Percentiles rank a stretch among this genome's conserved stretches.
Conservation (phyloP, 495 filamentous ascomycete genomes). For the Hyaloscypha hepaticicola region DNA sequence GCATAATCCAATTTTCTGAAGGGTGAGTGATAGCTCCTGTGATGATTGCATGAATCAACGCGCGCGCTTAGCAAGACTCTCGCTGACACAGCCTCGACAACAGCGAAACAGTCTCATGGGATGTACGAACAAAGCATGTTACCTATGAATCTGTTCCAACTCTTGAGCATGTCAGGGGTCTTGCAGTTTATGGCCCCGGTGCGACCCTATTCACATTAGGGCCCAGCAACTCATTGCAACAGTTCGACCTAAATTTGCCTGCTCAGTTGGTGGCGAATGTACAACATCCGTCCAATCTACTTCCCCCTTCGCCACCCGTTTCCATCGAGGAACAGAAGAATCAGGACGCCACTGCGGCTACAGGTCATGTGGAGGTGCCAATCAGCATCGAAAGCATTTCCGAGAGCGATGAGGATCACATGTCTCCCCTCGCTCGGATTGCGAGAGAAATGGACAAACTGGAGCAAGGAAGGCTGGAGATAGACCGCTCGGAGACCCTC, state of each 20-base stretch:
- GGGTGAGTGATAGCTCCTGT: conserved; percentile 58
- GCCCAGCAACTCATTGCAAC: conserved; percentile 83
- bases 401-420: conserved; percentile 63
- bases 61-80: conserved; percentile 39
- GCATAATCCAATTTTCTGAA: conserved; percentile 89
- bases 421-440: conserved; percentile 67
- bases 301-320: conserved; percentile 75
- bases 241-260: conserved; percentile 87
- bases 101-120: conserved; percentile 92
- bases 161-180: conserved; percentile 72
- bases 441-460: conserved; percentile 57
- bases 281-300: conserved; percentile 72
- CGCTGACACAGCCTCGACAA: conserved; percentile 30
- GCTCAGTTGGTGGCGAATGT: conserved; percentile 73
- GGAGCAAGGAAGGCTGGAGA: conserved; percentile 49
- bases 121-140: conserved; percentile 94
- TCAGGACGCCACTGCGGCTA: conserved; percentile 39
- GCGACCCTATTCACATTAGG: conserved; percentile 93
- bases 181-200: conserved; percentile 85
- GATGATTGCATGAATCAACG: conserved; percentile 32
- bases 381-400: conserved; percentile 53
- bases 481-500: conserved; percentile 55
- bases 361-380: conserved; percentile 45
- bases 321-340: conserved; percentile 64
- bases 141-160: conserved; percentile 86